Conservation (phyloP, 176 grass and related monocot species). For the Oryza officinalis region DNA sequence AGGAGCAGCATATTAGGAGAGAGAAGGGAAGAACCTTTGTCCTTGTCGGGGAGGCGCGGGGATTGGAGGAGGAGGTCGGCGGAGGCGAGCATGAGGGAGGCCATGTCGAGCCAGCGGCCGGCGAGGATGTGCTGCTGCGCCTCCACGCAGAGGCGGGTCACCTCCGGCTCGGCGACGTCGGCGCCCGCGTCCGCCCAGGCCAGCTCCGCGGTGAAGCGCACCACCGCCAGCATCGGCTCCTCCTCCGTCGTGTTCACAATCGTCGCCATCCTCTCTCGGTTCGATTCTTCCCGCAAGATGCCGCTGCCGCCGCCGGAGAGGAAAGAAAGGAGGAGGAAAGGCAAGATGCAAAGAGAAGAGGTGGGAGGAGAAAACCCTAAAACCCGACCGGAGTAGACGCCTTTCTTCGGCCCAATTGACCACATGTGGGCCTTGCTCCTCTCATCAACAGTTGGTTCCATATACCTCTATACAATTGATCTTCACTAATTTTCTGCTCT, state of each 20-base stretch:
- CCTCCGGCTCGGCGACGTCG: constrained; percentile 87
- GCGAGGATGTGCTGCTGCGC: constrained; percentile 70
- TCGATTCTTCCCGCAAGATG: background rate
- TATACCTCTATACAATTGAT: too few species aligned
- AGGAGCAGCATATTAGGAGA: too few species aligned
- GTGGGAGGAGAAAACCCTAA: constrained; percentile 44
- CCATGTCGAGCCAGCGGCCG: constrained; percentile 72
- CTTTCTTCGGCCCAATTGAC: too few species aligned
- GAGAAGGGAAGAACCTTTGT: background rate
- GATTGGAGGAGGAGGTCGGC: constrained; percentile 71
- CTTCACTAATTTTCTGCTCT: too few species aligned
- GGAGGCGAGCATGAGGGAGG: constrained; percentile 80
- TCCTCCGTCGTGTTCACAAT: constrained; percentile 86
- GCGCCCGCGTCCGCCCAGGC: constrained; percentile 87
- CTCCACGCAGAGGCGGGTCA: constrained; percentile 67
- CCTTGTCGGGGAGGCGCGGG: constrained; percentile 68
- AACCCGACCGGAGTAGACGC: background rate
- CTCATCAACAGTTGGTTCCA: too few species aligned
- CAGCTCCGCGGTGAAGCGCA: constrained; percentile 72
- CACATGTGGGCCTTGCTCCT: too few species aligned
- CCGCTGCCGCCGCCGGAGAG: background rate
- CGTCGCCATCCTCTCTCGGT: constrained; percentile 52
- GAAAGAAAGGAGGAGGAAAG: background rate
- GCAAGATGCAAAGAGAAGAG: background rate
- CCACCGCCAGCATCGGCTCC: constrained; percentile 83